phyloP scores from a whole-genome alignment of 2,329 filamentous ascomycete species.

The Zelopaecilomyces penicillatus region DNA sequence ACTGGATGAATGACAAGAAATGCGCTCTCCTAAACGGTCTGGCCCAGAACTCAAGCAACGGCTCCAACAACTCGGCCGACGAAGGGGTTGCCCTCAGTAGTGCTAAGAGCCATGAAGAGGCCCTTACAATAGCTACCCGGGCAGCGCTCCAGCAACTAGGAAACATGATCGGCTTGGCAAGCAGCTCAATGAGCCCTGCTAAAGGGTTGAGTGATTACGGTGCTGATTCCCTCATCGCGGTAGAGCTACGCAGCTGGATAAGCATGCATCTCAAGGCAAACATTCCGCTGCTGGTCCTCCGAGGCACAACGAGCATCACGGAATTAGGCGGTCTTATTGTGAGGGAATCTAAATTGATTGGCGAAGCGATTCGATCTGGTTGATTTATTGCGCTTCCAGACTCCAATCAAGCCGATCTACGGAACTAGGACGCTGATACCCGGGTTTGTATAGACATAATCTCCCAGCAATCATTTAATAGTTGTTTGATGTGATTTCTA shows the following conservation, averaged over 20 bases:
- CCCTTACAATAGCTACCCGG: conserved; percentile 10
- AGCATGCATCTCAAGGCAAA: conserved; percentile 14
- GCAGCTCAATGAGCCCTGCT: conserved; percentile 16
- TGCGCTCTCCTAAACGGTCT: not conserved
- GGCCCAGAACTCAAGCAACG: not conserved
- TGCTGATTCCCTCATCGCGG: conserved; percentile 22
- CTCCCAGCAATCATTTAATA: no score
- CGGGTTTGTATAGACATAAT: no score
- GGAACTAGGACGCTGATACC: no score
- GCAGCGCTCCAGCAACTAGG: conserved; percentile 16
- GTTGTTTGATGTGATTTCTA: no score
- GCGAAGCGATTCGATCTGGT: no score
- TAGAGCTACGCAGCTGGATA: conserved; percentile 23
- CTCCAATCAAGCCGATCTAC: no score
- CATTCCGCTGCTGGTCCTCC: conserved; percentile 14
- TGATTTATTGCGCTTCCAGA: no score
- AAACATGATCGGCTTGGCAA: conserved; percentile 17
- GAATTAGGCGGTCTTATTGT: conserved; percentile 13
- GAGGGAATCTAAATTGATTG: conserved; percentile 13
- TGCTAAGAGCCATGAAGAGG: conserved; percentile 12
- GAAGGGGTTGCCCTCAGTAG: conserved; percentile 6
- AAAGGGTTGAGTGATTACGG: conserved; percentile 16
- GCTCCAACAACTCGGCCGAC: not conserved
- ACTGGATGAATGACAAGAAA: not conserved
- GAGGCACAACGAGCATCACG: conserved; percentile 15